Evolutionary conservation across 2,329 filamentous ascomycete genomes (phyloP).

Genomic region (Fusarium sp.): DNA sequence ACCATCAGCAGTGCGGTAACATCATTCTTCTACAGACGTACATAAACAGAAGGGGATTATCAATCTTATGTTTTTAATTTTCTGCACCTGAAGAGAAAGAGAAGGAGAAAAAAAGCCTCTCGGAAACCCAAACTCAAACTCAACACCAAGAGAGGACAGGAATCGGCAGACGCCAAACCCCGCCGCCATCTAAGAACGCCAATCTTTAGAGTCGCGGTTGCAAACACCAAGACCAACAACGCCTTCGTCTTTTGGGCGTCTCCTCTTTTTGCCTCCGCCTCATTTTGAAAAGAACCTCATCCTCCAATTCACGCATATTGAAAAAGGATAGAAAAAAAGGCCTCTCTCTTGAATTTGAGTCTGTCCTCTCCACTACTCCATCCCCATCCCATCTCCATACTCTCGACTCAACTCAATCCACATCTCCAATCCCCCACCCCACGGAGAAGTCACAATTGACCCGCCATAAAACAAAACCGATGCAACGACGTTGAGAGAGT

Average conservation of each 20-base stretch:
- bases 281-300: neutral
- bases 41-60: constrained; percentile 11
- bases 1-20: constrained; percentile 36
- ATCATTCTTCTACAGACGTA: constrained; percentile 30
- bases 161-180: constrained; percentile 29
- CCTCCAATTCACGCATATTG: constrained; percentile 30
- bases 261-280: constrained; percentile 34
- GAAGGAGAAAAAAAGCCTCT: neutral
- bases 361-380: constrained; percentile 15
- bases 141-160: neutral
- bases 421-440: constrained; percentile 19
- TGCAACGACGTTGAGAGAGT: constrained; percentile 1
- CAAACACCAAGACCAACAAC: constrained; percentile 12
- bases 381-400: constrained; percentile 19
- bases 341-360: constrained; percentile 14
- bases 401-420: constrained; percentile 15
- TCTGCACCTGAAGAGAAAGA: neutral
- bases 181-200: constrained; percentile 17
- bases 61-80: constrained; percentile 11
- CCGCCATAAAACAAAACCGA: neutral
- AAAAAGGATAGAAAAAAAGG: constrained; percentile 24
- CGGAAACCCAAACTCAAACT: constrained; percentile 7
- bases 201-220: constrained; percentile 1
- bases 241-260: constrained; percentile 16
- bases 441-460: constrained; percentile 13